phyloP scores from a whole-genome alignment of 202 grass and related monocot genomes.

The Saccharum hybrid region DNA sequence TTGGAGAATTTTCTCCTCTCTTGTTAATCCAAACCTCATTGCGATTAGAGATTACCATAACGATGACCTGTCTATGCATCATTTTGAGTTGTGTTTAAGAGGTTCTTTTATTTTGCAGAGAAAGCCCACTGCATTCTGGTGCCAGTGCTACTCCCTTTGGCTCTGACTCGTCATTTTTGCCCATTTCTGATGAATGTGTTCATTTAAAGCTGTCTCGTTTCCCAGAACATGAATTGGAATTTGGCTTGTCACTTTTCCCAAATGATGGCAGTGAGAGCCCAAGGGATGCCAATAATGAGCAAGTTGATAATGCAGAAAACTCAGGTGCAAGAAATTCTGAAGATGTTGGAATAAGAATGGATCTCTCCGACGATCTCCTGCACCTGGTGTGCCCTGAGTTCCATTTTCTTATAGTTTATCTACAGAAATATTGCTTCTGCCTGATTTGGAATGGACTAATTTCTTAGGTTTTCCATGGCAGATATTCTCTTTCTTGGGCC shows the following conservation, averaged over 20 bases:
- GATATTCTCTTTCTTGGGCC: slow-evolving; percentile 94
- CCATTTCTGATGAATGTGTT: slow-evolving; percentile 28
- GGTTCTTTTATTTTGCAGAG: slow-evolving; percentile 47
- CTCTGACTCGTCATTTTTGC: slow-evolving; percentile 49
- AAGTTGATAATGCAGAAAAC: slow-evolving; percentile 44
- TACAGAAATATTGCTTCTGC: slow-evolving; percentile 6
- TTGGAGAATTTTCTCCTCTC: slow-evolving; percentile 8
- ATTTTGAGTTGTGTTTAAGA: slow-evolving; percentile 6
- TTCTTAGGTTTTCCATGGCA: slow-evolving; percentile 50
- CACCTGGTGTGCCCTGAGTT: slow-evolving; percentile 67
- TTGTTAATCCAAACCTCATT: neutral
- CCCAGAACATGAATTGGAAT: slow-evolving; percentile 59
- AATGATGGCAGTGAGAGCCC: slow-evolving; percentile 54
- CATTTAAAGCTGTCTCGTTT: slow-evolving; percentile 39
- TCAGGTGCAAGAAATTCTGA: slow-evolving; percentile 56
- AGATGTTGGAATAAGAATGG: slow-evolving; percentile 77
- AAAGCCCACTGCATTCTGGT: slow-evolving; percentile 44
- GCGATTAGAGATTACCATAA: neutral
- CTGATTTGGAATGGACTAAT: slow-evolving; percentile 33
- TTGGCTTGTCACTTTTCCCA: slow-evolving; percentile 55
- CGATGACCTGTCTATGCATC: neutral
- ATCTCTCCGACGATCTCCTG: slow-evolving; percentile 93
- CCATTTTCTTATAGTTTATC: slow-evolving; percentile 19
- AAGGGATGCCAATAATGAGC: slow-evolving; percentile 32
- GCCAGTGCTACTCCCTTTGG: slow-evolving; percentile 44